Percentiles rank a stretch among this genome's conserved stretches.
Conservation (phyloP, 169 alveolate genomes). For the Babesia divergens region DNA sequence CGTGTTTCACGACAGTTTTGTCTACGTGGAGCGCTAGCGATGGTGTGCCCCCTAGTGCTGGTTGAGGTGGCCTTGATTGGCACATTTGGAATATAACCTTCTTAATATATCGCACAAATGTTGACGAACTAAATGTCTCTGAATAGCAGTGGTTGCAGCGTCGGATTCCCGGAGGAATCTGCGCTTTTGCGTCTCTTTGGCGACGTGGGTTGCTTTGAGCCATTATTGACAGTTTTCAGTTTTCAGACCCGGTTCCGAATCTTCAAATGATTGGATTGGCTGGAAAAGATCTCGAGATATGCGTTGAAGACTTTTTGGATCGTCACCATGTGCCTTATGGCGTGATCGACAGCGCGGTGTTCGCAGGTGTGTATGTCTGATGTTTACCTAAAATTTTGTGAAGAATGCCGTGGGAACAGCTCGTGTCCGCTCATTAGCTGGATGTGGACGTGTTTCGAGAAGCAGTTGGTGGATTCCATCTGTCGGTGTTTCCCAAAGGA, state of each 20-base stretch:
- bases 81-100: not conserved
- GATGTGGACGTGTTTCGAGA: slow-evolving; percentile 18
- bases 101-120: not conserved
- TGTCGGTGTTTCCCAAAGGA: slow-evolving; percentile 1
- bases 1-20: slow-evolving; percentile 2
- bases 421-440: slow-evolving; percentile 22
- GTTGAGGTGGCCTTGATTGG: not conserved
- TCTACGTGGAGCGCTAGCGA: slow-evolving; percentile 5
- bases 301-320: not conserved
- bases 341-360: slow-evolving; percentile 15
- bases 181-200: slow-evolving; percentile 15
- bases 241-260: slow-evolving; percentile 28
- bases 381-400: not conserved
- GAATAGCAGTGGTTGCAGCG: not conserved
- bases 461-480: not conserved
- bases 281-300: not conserved
- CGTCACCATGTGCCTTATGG: slow-evolving; percentile 11
- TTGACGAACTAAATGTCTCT: not conserved
- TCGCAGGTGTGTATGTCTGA: slow-evolving; percentile 13
- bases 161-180: slow-evolving; percentile 35
- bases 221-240: not conserved
- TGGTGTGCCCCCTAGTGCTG: not conserved
- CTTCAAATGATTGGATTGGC: slow-evolving; percentile 18
- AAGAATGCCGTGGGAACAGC: slow-evolving; percentile 21
- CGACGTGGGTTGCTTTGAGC: slow-evolving; percentile 16